phyloP scores from a whole-genome alignment of 2,329 filamentous ascomycete species.

The Stachybotrys elegans region DNA sequence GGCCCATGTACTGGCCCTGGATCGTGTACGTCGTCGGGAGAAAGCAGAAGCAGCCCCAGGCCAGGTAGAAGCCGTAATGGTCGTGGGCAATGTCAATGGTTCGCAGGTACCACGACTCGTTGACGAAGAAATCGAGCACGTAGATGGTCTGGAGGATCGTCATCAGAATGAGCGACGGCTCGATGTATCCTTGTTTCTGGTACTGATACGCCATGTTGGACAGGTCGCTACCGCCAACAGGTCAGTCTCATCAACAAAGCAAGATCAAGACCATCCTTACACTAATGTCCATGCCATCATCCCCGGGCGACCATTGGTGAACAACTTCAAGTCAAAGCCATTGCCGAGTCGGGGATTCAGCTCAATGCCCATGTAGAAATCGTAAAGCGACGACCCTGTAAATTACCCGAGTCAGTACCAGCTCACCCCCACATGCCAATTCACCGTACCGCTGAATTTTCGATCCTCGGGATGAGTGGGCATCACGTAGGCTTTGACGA shows the following conservation, averaged over 20 bases:
- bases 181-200: constrained; percentile 31
- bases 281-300: constrained; percentile 43
- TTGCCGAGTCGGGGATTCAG: constrained; percentile 37
- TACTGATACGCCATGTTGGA: constrained; percentile 32
- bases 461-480: constrained; percentile 34
- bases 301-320: constrained; percentile 41
- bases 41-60: constrained; percentile 40
- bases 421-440: no score
- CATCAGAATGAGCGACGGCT: constrained; percentile 31
- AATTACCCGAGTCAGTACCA: no score
- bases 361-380: constrained; percentile 42
- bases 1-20: constrained; percentile 40
- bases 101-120: constrained; percentile 43
- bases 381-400: constrained; percentile 31
- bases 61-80: constrained; percentile 38
- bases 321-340: constrained; percentile 40
- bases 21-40: constrained; percentile 41
- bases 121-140: constrained; percentile 43
- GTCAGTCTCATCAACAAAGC: constrained; percentile 12
- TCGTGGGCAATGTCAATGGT: constrained; percentile 40
- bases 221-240: constrained; percentile 15
- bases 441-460: constrained; percentile 34
- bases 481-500: constrained; percentile 30
- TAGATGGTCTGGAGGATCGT: constrained; percentile 39
- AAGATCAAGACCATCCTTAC: constrained; percentile 17